Base-by-base conservation (phyloP, 257 asterid genomes). In the Solanum chmielewskii region DNA sequence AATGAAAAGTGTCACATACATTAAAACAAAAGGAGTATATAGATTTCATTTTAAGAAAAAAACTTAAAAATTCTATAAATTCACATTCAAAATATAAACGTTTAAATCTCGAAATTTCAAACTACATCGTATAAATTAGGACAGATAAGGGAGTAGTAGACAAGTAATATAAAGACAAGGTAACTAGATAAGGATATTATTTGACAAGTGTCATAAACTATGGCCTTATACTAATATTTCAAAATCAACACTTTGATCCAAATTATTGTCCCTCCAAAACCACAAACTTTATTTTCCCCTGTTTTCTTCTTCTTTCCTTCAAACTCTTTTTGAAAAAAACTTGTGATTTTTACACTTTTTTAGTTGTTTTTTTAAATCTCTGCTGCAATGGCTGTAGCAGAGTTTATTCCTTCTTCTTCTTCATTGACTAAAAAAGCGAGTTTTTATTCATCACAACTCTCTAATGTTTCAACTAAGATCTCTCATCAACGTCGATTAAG, bases 321-420 rank as follows among this genome's bases (percentile, higher is more conserved):
- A 11, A 45, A 25, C 83, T 59, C 88, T 73, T 69, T 86, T 69
- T 25, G 16, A 25, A 25, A 25, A 11, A 5, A 12, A 25, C 41
- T 60, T 59, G 29, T 33, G 21, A 41, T 71, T 87, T 76, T 6
- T 47, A 70, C 80, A 59, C 12, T 33, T 33, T 33, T 68, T 1
- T 60, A 16, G 2, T 25, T 56, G 66, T 84, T 88, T 83, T 59
- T 68, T 49, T 29, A 89, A 2, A 14, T n/a, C 85, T 83, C 89
- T 85, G 70, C 93, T 88, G 88, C 92, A 85, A 97, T 94, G 98
- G 98, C 96, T 69, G 91, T 93, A 91, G 94, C 97, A 88, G 99
- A 97, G 93, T 85, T 96, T 11, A 84, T 86, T 13, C 56, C 80
- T 74, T 39, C 91, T 12, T 84, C 91, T 66, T 88, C 93, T 7